Conservation (phyloP, 2,329 filamentous ascomycete species). For the Exophiala mesophila region DNA sequence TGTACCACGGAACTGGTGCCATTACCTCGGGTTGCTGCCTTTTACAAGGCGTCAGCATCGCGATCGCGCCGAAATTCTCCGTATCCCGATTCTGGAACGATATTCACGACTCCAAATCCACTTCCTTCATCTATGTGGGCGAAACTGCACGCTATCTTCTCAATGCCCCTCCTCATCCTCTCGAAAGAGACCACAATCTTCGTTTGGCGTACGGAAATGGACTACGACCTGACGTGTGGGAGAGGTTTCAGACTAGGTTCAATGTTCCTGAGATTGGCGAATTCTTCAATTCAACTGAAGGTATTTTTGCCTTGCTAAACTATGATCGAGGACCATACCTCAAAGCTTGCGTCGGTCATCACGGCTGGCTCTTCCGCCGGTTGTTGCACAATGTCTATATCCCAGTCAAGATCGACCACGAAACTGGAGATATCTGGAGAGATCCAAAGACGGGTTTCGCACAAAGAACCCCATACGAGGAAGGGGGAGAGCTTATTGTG, state of each 20-base stretch:
- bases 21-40: constrained; percentile 55
- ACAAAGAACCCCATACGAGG: constrained; percentile 56
- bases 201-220: constrained; percentile 47
- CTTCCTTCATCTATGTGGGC: constrained; percentile 54
- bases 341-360: constrained; percentile 63
- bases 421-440: constrained; percentile 61
- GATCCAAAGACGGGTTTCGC: constrained; percentile 66
- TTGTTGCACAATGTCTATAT: constrained; percentile 53
- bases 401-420: constrained; percentile 64
- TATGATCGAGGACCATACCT: constrained; percentile 58
- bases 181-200: constrained; percentile 42
- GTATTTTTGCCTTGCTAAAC: constrained; percentile 60
- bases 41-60: constrained; percentile 43
- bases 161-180: constrained; percentile 40
- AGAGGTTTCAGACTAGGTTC: constrained; percentile 38
- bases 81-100: constrained; percentile 28
- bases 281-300: constrained; percentile 75
- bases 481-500: constrained; percentile 74
- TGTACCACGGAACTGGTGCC: constrained; percentile 71
- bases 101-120: constrained; percentile 39
- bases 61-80: constrained; percentile 35
- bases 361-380: constrained; percentile 58
- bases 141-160: constrained; percentile 48
- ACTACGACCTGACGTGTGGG: constrained; percentile 46
- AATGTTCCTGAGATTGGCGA: constrained; percentile 55